Conservation (phyloP, 352 stramenopile species). For the Thalassiosira hispida region DNA sequence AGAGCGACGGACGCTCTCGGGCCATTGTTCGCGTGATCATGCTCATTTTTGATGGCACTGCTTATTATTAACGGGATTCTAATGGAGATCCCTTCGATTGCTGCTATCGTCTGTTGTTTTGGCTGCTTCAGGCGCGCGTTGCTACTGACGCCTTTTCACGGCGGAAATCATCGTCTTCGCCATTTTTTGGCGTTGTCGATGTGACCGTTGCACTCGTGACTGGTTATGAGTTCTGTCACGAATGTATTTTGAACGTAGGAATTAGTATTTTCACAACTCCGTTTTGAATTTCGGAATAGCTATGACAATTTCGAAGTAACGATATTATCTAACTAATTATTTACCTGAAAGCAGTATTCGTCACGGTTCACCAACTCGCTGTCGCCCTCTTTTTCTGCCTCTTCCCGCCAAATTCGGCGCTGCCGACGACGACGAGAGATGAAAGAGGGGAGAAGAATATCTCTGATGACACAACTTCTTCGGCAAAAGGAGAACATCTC, state of each 20-base stretch:
- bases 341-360: no score
- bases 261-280: no score
- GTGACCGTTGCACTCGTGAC: not conserved
- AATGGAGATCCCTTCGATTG: not conserved
- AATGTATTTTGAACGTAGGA: not conserved
- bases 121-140: not conserved
- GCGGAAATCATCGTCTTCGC: slow-evolving; percentile 2
- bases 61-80: not conserved
- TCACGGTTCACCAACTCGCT: no score
- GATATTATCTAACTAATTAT: no score
- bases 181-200: not conserved
- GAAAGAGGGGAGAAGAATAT: no score
- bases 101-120: not conserved
- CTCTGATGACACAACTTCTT: no score
- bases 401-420: no score
- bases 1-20: slow-evolving; percentile 28
- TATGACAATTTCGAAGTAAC: no score
- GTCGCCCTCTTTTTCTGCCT: no score
- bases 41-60: not conserved
- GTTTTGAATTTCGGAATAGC: no score
- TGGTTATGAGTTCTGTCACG: not conserved
- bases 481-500: no score
- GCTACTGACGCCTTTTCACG: not conserved
- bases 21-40: slow-evolving; percentile 32
- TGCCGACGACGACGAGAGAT: no score